Conservation (phyloP, 768 basidiomycete species). For the Agaricus blazei region DNA sequence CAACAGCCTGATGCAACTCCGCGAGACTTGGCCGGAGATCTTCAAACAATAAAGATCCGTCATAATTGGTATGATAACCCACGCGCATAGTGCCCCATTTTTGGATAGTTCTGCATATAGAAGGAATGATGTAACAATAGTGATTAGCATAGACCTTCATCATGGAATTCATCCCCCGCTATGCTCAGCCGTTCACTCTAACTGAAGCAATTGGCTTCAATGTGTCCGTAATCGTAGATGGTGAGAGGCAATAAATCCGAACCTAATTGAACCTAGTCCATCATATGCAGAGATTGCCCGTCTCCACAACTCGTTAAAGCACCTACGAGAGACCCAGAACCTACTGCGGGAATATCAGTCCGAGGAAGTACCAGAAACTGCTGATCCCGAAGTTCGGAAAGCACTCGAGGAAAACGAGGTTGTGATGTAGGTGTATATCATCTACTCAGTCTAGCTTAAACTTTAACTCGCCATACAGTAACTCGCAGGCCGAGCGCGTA, state of each 20-base stretch:
- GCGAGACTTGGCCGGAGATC: constrained; percentile 70
- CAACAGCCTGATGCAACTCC: constrained; percentile 56
- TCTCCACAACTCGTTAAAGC: constrained; percentile 64
- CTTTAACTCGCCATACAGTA: constrained; percentile 34
- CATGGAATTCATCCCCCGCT: constrained; percentile 67
- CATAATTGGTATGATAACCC: background rate
- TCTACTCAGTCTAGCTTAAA: background rate
- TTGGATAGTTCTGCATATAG: background rate
- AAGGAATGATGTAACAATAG: background rate
- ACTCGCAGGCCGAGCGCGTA: constrained; percentile 75
- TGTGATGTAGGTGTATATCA: constrained; percentile 51
- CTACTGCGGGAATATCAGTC: constrained; percentile 43
- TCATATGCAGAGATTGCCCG: constrained; percentile 61
- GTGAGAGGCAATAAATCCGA: constrained; percentile 17
- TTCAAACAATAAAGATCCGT: constrained; percentile 35
- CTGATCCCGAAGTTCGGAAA: constrained; percentile 52
- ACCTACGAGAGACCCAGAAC: constrained; percentile 57
- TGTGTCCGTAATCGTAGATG: constrained; percentile 65
- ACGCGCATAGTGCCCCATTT: constrained; percentile 3
- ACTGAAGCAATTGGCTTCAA: constrained; percentile 60
- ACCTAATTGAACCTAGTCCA: constrained; percentile 3
- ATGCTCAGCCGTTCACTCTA: constrained; percentile 73
- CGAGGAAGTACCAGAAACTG: constrained; percentile 18
- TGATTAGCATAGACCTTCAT: background rate
- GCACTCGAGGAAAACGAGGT: constrained; percentile 68